A percentile compares a stretch with the other conserved stretches of the same genome.
phyloP scores from a whole-genome alignment of 305 asterid species.

The Fraxinus platypoda region DNA sequence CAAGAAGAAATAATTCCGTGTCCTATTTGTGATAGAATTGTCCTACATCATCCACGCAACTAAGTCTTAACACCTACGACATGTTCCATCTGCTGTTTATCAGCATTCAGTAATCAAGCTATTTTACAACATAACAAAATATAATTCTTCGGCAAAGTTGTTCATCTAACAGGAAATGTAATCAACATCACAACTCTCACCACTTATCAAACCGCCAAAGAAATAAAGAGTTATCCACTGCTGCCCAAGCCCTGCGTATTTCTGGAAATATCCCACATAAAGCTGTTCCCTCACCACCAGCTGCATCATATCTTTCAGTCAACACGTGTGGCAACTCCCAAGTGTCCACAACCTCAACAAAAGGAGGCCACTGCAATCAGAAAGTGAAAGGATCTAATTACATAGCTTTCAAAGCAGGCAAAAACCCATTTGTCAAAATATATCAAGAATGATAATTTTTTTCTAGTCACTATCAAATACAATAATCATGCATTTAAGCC shows the following conservation, averaged over 20 bases:
- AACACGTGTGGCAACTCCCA: conserved; percentile 94
- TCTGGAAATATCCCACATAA: conserved; percentile 97
- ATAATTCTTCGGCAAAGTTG: conserved; percentile 8
- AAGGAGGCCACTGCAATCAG: conserved; percentile 88
- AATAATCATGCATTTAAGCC: background rate
- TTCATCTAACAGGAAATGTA: background rate
- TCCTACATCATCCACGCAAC: background rate
- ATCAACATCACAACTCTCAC: conserved; percentile 43
- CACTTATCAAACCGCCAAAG: conserved; percentile 98
- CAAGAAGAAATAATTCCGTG: background rate
- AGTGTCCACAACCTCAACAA: conserved; percentile 85
- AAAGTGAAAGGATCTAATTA: conserved; percentile 21
- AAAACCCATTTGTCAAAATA: background rate
- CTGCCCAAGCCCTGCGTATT: conserved; percentile 96
- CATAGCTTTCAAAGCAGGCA: conserved; percentile 15
- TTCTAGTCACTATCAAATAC: background rate
- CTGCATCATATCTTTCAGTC: conserved; percentile 80
- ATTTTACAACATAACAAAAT: background rate
- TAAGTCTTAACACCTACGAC: background rate
- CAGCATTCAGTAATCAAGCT: conserved; percentile 14
- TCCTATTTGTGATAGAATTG: background rate
- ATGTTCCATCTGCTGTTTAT: background rate
- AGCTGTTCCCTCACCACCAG: conserved; percentile 98
- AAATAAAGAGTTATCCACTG: conserved; percentile 88
- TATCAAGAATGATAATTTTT: background rate